Evolutionary conservation across 495 filamentous ascomycete genomes (phyloP).

Genomic region (Podospora australis): DNA sequence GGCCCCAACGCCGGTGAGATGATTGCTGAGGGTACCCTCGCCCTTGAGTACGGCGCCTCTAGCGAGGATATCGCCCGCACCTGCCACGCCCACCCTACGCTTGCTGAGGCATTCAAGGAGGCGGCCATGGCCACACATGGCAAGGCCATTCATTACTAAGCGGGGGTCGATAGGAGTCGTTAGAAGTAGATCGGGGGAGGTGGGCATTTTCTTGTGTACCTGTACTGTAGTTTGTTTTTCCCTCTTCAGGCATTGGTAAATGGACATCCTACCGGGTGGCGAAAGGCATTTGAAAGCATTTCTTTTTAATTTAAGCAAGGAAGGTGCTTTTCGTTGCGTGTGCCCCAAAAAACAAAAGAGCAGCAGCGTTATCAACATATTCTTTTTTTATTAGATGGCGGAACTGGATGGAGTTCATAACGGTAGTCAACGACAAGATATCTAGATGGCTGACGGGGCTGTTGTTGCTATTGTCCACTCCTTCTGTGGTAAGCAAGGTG

Average conservation of each 20-base stretch:
- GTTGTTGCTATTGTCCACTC: no score
- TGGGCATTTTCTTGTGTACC: slow-evolving; percentile 17
- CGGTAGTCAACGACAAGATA: slow-evolving; percentile 5
- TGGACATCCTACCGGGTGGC: slow-evolving; percentile 14
- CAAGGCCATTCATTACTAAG: slow-evolving; percentile 94
- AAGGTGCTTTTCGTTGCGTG: slow-evolving; percentile 1
- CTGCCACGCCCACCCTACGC: slow-evolving; percentile 93
- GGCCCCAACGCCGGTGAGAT: slow-evolving; percentile 96
- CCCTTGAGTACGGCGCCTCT: slow-evolving; percentile 92
- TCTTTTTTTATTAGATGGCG: not conserved
- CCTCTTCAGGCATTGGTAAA: slow-evolving; percentile 17
- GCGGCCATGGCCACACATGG: slow-evolving; percentile 96
- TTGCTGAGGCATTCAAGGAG: slow-evolving; percentile 98
- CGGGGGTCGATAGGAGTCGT: not conserved
- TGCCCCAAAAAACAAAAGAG: not conserved
- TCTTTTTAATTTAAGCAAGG: not conserved
- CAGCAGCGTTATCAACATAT: not conserved
- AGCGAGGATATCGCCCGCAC: slow-evolving; percentile 93
- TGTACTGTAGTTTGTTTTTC: slow-evolving; percentile 24
- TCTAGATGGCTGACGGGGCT: slow-evolving; percentile 2
- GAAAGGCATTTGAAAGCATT: slow-evolving; percentile 10
- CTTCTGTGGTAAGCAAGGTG: no score
- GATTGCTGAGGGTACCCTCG: slow-evolving; percentile 96
- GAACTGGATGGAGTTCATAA: slow-evolving; percentile 5
- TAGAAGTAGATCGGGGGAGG: not conserved